Evolutionary conservation across 768 basidiomycete species (phyloP), one percentile per base, ranked within the genome.

Genomic region (Termitomyces sp.): DNA sequence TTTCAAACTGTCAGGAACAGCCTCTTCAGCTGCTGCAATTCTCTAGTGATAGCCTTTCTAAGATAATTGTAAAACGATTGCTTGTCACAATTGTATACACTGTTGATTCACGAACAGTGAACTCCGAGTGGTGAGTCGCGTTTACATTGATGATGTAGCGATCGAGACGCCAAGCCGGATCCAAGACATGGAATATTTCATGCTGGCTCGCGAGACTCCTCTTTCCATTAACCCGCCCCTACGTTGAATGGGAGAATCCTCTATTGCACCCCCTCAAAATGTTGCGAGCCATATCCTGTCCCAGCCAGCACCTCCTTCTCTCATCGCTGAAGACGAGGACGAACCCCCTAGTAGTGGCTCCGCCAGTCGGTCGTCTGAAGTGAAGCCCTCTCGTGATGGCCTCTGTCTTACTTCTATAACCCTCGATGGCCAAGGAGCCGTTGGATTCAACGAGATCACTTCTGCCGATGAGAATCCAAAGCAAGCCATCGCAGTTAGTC

Each of bases 291-390:
- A 18, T 12, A 20, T 45, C 13, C 63, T 71, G 62, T 66, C 68
- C 40, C 70, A 69, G 63, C 66, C 70, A 65, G 59, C 69, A 57
- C 60, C 66, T 31, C 44, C 7, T 52, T 55, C 69, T 43, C 60
- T 69, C 56, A 59, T 69, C 64, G 60, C 65, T 56, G 74, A 76
- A 70, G 73, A 76, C 56, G 73, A 74, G 56, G 73, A 76, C 38
- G 72, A 74, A 67, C 74, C 73, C 60, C 73, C 74, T 73, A 73
- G 71, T 74, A 73, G 69, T 71, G 67, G 70, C 60, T 61, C 58
- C 64, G 23, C 58, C 56, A n/a, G 47, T 66, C 25, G 69, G 67
- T 35, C 64, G 60, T 23, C 68, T 71, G 57, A 75, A 73, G 64
- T 74, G 57, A 60, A 54, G 50, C 20, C n/a, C 76, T 12, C 63